phyloP scores from a whole-genome alignment of 768 basidiomycete species.

The Cyclocybe cylindracea region DNA sequence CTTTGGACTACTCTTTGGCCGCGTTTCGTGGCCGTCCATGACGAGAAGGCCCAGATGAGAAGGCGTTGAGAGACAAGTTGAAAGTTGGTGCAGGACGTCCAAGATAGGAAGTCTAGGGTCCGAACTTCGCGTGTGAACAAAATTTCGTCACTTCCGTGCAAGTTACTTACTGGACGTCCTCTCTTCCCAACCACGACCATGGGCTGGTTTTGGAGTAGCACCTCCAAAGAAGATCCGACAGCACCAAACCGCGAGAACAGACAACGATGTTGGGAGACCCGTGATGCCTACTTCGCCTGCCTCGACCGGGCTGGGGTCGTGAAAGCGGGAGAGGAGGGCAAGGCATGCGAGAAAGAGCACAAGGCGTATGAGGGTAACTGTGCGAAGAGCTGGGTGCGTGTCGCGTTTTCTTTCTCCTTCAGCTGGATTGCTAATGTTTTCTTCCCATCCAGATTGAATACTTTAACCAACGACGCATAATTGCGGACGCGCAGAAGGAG shows the following conservation, averaged over 20 bases:
- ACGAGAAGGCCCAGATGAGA: too few relatives aligned
- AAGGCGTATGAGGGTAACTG: constrained; percentile 69
- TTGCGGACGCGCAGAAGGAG: constrained; percentile 79
- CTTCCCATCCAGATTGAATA: constrained; percentile 73
- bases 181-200: constrained; percentile 19
- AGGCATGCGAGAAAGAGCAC: constrained; percentile 58
- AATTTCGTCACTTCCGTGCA: background rate
- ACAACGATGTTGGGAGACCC: constrained; percentile 79
- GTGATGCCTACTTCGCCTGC: constrained; percentile 86
- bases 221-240: constrained; percentile 35
- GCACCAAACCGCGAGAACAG: constrained; percentile 63
- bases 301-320: constrained; percentile 71
- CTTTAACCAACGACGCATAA: constrained; percentile 87
- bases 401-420: background rate
- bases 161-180: too few relatives aligned
- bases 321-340: constrained; percentile 72
- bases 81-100: too few relatives aligned
- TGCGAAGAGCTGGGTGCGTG: constrained; percentile 87
- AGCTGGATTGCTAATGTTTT: background rate
- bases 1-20: too few relatives aligned
- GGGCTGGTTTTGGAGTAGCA: constrained; percentile 43
- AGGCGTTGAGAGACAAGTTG: too few relatives aligned
- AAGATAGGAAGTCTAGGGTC: too few relatives aligned
- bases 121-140: background rate
- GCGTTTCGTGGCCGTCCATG: too few relatives aligned